Base-by-base conservation (phyloP, 257 asterid genomes). In the Phtheirospermum japonicum region DNA sequence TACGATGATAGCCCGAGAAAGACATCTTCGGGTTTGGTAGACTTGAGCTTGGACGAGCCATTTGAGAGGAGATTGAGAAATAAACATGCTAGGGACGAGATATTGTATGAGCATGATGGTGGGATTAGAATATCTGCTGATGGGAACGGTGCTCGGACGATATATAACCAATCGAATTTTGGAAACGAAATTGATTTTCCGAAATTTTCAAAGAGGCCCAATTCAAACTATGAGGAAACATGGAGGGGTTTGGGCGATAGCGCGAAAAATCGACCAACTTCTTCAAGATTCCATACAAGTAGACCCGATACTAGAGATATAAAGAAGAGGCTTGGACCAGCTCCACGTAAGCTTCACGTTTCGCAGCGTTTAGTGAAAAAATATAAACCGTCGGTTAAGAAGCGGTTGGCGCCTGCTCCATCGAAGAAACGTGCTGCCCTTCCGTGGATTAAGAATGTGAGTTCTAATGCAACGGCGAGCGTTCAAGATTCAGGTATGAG, bases 271-370 rank as follows among this genome's bases (percentile, higher is more conserved):
- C 68, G 59, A 34, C 72, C 71, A 48, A 63, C 79, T 33, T 59
- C 79, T 53, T 71, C 82, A 50, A 59, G 59, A 57, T 45, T 72
- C 42, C 34, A 53, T 52, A 14, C 81, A 14, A 66, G 73, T 34
- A 66, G 57, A 61, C 69, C 82, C 10, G 66, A 68, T 57, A 52
- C 63, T 48, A 72, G 84, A 67, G 91, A 83, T 78, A 68, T 88
- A 63, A 88, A 78, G 76, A 75, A 72, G 63, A 76, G 94, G 32
- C 58, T 88, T 68, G 94, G 90, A 52, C 94, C 88, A 17, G 40
- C 59, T 69, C 67, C 63, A 42, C 73, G 55, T 42, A 77, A 71
- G 68, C 78, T 73, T 70, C 93, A 80, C 64, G 81, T 77, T 71
- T 76, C 81, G 37, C 80, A 75, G 61, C 79, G 82, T 31, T 64